Evolutionary conservation across 2,329 filamentous ascomycete genomes (phyloP).

Genomic region (Venturia asperata): DNA sequence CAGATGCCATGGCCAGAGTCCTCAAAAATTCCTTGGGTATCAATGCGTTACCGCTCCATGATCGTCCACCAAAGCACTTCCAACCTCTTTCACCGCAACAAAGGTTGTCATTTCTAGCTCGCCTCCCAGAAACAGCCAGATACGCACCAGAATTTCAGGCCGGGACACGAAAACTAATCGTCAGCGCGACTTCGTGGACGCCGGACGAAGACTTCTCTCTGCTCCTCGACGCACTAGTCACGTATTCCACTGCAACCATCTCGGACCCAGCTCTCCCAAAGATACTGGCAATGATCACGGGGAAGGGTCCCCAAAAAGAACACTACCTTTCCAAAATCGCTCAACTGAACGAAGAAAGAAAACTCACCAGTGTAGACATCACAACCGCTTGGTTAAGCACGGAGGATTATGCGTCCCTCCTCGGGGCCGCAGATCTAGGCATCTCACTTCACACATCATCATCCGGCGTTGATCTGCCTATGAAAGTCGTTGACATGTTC

Average conservation of each 20-base stretch:
- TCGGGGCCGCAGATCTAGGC: conserved; percentile 81
- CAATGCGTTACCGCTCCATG: conserved; percentile 63
- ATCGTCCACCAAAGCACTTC: conserved; percentile 78
- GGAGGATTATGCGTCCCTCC: conserved; percentile 73
- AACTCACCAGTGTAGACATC: conserved; percentile 64
- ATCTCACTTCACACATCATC: conserved; percentile 89
- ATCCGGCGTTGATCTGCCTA: conserved; percentile 90
- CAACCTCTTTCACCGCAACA: conserved; percentile 54
- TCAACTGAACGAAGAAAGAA: conserved; percentile 52
- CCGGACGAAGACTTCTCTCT: conserved; percentile 91
- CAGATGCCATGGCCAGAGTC: conserved; percentile 75
- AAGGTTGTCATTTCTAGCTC: conserved; percentile 54
- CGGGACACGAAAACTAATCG: conserved; percentile 60
- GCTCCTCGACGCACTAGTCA: conserved; percentile 71
- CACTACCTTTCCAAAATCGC: conserved; percentile 63
- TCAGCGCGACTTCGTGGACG: conserved; percentile 96
- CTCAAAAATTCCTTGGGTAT: conserved; percentile 62
- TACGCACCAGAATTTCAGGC: conserved; percentile 53
- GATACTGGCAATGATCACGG: conserved; percentile 86
- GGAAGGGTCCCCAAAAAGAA: conserved; percentile 79
- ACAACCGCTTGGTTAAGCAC: conserved; percentile 79
- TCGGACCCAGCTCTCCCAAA: conserved; percentile 48
- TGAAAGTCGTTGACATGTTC: conserved; percentile 99
- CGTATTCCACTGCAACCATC: conserved; percentile 55
- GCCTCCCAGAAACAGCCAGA: conserved; percentile 56